Base-by-base conservation (phyloP, 2,329 filamentous ascomycete genomes). In the Cladophialophora yegresii region DNA sequence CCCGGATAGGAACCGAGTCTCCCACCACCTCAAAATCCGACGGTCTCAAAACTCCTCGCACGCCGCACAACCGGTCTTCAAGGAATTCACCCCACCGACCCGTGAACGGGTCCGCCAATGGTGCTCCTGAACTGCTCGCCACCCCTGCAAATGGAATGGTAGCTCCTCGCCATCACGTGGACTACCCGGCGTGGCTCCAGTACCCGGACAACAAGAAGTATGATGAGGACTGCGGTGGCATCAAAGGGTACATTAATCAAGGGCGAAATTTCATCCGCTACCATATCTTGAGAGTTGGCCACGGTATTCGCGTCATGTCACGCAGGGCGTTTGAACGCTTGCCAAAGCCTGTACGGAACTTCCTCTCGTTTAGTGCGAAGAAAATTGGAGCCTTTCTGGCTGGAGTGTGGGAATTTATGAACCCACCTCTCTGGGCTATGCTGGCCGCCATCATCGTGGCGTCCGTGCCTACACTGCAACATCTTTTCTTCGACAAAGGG, bases 381-480 rank as follows among this genome's bases (percentile, higher is more conserved):
- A 77, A 75, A 49, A 59, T 79, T 32, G 71, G 71, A 76, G 84
- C 75, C 67, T 88, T 91, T 71, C 77, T 85, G 70, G 78, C 78
- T 55, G 92, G 92, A 58, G 75, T 93, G 12, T 95, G 90, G 90
- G 89, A 90, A 54, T 96, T 97, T 76, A 98, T 99, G 93, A 98
- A 98, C 77, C 93, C 95, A 49, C 95, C 95, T 0, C 87, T 99
- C 28, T 98, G 93, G 92, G 93, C 95, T 32, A 98, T 99, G 95
- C 81, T 98, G 36, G 81, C 88, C 45, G 91, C 95, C n/a, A 88
- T 98, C 53, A 79, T 96, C 57, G 90, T 99, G 5, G 95, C 95
- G 2, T 96, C 92, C 0, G 85, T 97, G 5, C 95, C 95, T 0
- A 74, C 81, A 0, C 84, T 99, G 7, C 93, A 99, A 76, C 81